Percentiles rank a stretch among this genome's conserved stretches.
phyloP scores from a whole-genome alignment of 2,329 filamentous ascomycete species.

The Pseudocercospora cruenta region DNA sequence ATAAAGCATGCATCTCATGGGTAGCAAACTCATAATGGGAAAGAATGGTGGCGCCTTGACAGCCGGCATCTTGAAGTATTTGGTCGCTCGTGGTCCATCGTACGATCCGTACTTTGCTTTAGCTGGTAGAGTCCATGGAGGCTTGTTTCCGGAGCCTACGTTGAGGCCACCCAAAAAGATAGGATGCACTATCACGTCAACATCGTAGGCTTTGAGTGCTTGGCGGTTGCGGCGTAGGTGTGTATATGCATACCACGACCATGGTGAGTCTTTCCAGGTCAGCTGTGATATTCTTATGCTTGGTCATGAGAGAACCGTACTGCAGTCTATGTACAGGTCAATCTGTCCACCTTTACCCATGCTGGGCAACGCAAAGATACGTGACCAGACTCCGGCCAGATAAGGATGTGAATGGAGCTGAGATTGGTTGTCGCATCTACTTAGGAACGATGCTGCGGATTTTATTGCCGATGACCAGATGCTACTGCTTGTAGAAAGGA shows the following conservation, averaged over 20 bases:
- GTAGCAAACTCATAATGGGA: slow-evolving; percentile 57
- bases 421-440: too few species aligned
- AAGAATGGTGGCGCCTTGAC: slow-evolving; percentile 55
- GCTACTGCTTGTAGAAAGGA: too few species aligned
- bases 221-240: slow-evolving; percentile 22
- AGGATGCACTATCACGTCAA: slow-evolving; percentile 58
- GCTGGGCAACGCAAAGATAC: not conserved
- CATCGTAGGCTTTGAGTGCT: slow-evolving; percentile 15
- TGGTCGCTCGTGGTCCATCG: slow-evolving; percentile 54
- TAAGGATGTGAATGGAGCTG: too few species aligned
- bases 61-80: slow-evolving; percentile 49
- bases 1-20: slow-evolving; percentile 55
- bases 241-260: slow-evolving; percentile 23
- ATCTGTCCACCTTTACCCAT: slow-evolving; percentile 60
- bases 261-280: slow-evolving; percentile 10
- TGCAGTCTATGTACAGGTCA: slow-evolving; percentile 68
- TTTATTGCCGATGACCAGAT: too few species aligned
- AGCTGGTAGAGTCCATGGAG: slow-evolving; percentile 71
- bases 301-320: slow-evolving; percentile 46
- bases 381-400: not conserved
- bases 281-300: not conserved
- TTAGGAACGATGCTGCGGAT: too few species aligned
- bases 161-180: slow-evolving; percentile 64
- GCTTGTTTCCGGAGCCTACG: slow-evolving; percentile 62
- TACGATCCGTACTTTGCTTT: slow-evolving; percentile 64